Evolutionary conservation across 495 filamentous ascomycete species (phyloP), one percentile per base, ranked within the genome.

Genomic region (Trichoderma virens): DNA sequence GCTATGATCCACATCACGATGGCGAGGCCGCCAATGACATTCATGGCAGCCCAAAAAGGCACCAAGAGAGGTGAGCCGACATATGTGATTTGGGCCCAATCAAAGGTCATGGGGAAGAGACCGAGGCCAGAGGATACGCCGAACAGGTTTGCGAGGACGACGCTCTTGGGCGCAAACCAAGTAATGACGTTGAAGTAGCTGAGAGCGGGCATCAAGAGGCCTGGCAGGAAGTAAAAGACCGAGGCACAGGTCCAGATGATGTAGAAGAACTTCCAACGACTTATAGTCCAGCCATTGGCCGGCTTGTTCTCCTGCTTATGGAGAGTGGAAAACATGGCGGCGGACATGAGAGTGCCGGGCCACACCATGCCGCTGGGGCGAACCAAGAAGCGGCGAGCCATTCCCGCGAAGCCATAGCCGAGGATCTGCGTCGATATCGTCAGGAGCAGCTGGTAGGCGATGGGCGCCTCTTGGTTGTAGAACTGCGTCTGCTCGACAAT

Each of bases 51-150:
- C 92, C 92, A 96, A 70, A 93, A 96, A 0, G 92, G 92, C 0
- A 90, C 91, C 27, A 96, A 76, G 0, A 97, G 80, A 0, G 92
- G 92, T 32, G 90, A 94, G 14, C 90, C 90, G 66, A 93, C 95
- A 68, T 92, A 96, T 9, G 93, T 91, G 47, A 97, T 87, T 75
- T 96, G 93, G 0, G 89, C 86, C 92, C 92, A 97, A 75, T 97
- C 92, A 66, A 97, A 96, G 0, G 92, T 96, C 69, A 97, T 69
- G 4, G 93, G 86, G 61, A 94, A 93, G 65, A 97, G 80, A 2
- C 92, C 92, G 45, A 96, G 78, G 27, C 92, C 91, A 3, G 91
- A 93, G n/a, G 85, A 77, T 35, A 93, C 88, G 4, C 92, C 92
- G 67, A 95, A 94, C 67, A 94, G 70, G 70, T 93, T 93, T 28